Base-by-base conservation (phyloP, 208 protist genomes). In the Blastocrithidia nonstop region DNA sequence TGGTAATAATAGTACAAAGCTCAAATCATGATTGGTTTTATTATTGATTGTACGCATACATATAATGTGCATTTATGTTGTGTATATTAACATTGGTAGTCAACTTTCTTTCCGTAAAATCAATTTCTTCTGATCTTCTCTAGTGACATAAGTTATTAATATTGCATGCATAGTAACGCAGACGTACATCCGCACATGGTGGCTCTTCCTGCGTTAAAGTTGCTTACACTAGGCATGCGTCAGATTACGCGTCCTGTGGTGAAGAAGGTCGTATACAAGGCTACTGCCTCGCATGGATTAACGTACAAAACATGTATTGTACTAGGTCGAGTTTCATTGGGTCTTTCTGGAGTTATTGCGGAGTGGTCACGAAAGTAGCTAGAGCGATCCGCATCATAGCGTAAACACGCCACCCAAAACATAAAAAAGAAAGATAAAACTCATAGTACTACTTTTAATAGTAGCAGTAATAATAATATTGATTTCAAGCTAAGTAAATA, bases 181-280 rank as follows among this genome's bases (percentile, higher is more conserved):
- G 35, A 45, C 21, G 26, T 45, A 19, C 28, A 28, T 1, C 54
- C 65, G 52, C 57, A 50, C 20, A 90, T 85, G 72, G 70, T 82
- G n/a, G 74, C 71, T 6, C 63, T 85, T 16, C 77, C 77, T 1
- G 69, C 60, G 9, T 56, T 81, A 27, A 81, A 77, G 50, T 82
- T 91, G 24, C 33, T 76, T 43, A 73, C 87, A 42, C 61, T 91
- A 31, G 82, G 61, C 6, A 55, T 83, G 19, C 71, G 82, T 2
- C 82, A 91, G 54, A 32, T 86, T 28, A 82, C 82, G 36, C 76
- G 78, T 22, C 82, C 82, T 21, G 24, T 85, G 0, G 68, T 71
- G 6, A 61, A 52, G 31, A 55, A 61, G 28, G 74, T 82, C 21
- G 71, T 91, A 6, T 35, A 37, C 21, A 71, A 67, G 2, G 76